These are phyloP conservation scores for Calonectria pseudoreteaudii DNA, from an alignment of 2,329 filamentous ascomycete genomes.

Conservation along the genomic window DNA sequence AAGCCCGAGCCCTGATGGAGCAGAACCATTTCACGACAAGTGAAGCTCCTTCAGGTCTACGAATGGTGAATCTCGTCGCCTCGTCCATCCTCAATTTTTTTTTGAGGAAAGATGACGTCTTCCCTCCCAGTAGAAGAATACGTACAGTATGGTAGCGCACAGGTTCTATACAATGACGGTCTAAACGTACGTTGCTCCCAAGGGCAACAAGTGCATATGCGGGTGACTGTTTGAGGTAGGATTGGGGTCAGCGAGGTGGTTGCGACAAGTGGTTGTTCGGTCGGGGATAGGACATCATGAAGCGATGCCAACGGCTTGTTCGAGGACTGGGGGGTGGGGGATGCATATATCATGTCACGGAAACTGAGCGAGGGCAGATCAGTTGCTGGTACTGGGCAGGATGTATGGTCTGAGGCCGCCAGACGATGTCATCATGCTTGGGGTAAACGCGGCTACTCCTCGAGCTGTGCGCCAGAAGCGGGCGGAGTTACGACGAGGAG, in stretches of 20 bases:
- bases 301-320: conserved; percentile 20
- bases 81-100: conserved; percentile 34
- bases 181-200: conserved; percentile 17
- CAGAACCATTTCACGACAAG: conserved; percentile 30
- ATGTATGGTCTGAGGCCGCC: conserved; percentile 17
- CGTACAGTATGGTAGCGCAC: conserved; percentile 37
- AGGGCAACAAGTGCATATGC: conserved; percentile 19
- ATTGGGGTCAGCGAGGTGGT: conserved; percentile 22
- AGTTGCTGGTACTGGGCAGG: conserved; percentile 33
- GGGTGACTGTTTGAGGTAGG: conserved; percentile 21
- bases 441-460: conserved; percentile 35
- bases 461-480: conserved; percentile 16
- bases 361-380: conserved; percentile 29
- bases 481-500: conserved; percentile 27
- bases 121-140: conserved; percentile 41
- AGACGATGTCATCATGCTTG: conserved; percentile 28
- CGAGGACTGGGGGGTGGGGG: conserved; percentile 12
- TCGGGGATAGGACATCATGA: conserved; percentile 18
- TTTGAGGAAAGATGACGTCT: conserved; percentile 41
- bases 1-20: conserved; percentile 46
- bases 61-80: conserved; percentile 41
- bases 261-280: conserved; percentile 27
- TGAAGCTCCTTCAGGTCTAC: conserved; percentile 43
- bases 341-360: conserved; percentile 26
- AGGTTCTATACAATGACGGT: conserved; percentile 30